phyloP scores from a whole-genome alignment of 371 early-diverging fungal species.

The Lichtheimia hyalospora region DNA sequence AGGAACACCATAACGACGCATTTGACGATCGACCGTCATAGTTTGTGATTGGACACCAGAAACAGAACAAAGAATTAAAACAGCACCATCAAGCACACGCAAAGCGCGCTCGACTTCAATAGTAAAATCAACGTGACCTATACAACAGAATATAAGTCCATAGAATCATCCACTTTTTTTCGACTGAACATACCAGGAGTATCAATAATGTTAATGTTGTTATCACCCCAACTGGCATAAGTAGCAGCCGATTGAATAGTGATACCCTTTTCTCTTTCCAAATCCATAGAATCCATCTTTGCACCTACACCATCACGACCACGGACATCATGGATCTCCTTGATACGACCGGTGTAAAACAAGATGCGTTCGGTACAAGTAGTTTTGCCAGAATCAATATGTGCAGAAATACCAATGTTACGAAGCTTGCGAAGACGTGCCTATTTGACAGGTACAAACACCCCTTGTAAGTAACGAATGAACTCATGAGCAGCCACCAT shows the following conservation, averaged over 20 bases:
- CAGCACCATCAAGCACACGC: constrained; percentile 90
- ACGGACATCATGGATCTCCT: constrained; percentile 96
- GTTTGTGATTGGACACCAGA: constrained; percentile 93
- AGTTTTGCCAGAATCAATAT: constrained; percentile 98
- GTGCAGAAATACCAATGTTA: constrained; percentile 98
- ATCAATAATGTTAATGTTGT: constrained; percentile 89
- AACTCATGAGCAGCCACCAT: not conserved
- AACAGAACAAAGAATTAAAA: constrained; percentile 84
- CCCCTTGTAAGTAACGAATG: not conserved
- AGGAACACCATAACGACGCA: constrained; percentile 88
- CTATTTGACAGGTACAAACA: constrained; percentile 15
- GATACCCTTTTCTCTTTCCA: constrained; percentile 96
- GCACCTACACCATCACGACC: constrained; percentile 98
- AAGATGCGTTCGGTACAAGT: constrained; percentile 97
- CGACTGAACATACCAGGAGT: constrained; percentile 75
- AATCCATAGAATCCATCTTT: constrained; percentile 98
- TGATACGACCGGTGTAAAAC: constrained; percentile 95
- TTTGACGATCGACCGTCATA: constrained; percentile 95
- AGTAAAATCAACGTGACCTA: constrained; percentile 92
- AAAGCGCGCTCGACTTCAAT: constrained; percentile 92
- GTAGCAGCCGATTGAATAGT: constrained; percentile 93
- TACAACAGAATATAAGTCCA: not conserved
- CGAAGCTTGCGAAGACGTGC: constrained; percentile 68
- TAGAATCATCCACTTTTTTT: too few species aligned
- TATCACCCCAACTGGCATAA: constrained; percentile 79